phyloP scores from a whole-genome alignment of 495 filamentous ascomycete genomes.

The Hypoxylon crocopeplum region DNA sequence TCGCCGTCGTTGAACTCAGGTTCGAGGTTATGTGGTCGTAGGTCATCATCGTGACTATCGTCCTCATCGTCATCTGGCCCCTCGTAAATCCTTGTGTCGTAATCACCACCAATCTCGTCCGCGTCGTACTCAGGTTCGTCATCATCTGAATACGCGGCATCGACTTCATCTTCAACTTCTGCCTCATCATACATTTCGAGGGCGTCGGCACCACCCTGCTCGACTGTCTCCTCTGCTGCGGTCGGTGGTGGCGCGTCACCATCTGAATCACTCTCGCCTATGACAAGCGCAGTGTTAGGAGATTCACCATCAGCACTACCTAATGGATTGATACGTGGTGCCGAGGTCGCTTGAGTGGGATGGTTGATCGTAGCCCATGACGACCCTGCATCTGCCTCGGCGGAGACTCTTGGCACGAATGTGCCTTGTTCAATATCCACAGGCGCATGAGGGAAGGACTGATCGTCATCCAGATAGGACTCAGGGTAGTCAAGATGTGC shows the following conservation, averaged over 20 bases:
- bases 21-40: conserved; percentile 24
- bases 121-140: conserved; percentile 47
- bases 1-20: conserved; percentile 37
- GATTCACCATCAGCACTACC: conserved; percentile 30
- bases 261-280: conserved; percentile 37
- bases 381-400: background rate
- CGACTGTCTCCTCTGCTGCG: conserved; percentile 28
- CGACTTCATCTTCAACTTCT: conserved; percentile 34
- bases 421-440: conserved; percentile 12
- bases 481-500: conserved; percentile 18
- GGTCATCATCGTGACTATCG: conserved; percentile 46
- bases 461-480: conserved; percentile 21
- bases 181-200: conserved; percentile 39
- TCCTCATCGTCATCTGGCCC: conserved; percentile 46
- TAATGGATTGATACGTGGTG: conserved; percentile 17
- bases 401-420: background rate
- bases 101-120: conserved; percentile 40
- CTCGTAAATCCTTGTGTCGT: conserved; percentile 40
- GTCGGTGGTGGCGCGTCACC: conserved; percentile 22
- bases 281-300: conserved; percentile 35
- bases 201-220: conserved; percentile 26
- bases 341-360: conserved; percentile 10
- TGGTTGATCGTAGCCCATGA: conserved; percentile 35
- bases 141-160: conserved; percentile 44
- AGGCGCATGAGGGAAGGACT: conserved; percentile 11